phyloP scores from a whole-genome alignment of 805 yeast genomes.

The Lipomyces chichibuensis region DNA sequence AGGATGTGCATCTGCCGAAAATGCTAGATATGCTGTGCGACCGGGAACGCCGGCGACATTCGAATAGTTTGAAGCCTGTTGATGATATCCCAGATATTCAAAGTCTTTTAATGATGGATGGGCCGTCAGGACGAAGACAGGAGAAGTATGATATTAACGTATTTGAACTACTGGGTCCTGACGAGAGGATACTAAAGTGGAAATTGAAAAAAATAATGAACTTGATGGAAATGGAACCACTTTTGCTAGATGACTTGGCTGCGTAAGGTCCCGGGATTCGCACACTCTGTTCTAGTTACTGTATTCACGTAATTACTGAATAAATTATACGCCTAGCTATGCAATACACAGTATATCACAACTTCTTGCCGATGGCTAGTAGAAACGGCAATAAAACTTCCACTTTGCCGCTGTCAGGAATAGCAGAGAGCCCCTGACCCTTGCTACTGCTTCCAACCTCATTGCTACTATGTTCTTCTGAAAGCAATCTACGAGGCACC shows the following conservation, averaged over 20 bases:
- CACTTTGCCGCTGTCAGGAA: background rate
- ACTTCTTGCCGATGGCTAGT: constrained; percentile 17
- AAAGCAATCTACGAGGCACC: constrained; percentile 9
- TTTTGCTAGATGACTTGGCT: background rate
- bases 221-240: background rate
- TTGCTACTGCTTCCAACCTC: background rate
- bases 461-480: background rate
- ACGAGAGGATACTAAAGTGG: background rate
- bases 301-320: background rate
- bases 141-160: background rate
- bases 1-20: background rate
- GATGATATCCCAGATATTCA: too few relatives aligned
- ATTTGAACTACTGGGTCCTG: background rate
- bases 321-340: background rate
- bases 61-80: background rate
- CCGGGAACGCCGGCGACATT: background rate
- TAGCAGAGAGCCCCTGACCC: background rate
- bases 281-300: too few relatives aligned
- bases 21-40: background rate
- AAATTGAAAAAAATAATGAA: background rate
- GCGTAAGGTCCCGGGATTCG: background rate
- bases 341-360: background rate
- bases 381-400: constrained; percentile 20
- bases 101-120: too few relatives aligned
- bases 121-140: background rate